phyloP scores from a whole-genome alignment of 1,139 yeast genomes.

The Saccharomyces hybrid region DNA sequence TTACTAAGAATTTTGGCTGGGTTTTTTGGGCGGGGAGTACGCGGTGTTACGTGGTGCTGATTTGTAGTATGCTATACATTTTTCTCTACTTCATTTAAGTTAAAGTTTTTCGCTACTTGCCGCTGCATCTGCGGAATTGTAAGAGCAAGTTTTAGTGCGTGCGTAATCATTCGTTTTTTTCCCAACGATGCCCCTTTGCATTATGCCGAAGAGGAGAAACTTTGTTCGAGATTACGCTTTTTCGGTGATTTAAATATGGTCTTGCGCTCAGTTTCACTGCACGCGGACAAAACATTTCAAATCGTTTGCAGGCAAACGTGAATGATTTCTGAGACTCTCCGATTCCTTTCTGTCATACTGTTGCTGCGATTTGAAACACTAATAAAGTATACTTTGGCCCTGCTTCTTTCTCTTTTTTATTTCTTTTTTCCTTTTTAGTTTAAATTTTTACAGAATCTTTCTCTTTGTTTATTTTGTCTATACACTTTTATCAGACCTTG shows the following conservation, averaged over 20 bases:
- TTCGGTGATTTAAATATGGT: neutral
- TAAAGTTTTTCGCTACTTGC: neutral
- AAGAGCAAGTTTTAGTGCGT: neutral
- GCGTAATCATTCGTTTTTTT: neutral
- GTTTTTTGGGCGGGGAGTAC: neutral
- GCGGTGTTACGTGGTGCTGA: neutral
- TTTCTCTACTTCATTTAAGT: neutral
- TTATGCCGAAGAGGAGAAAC: constrained; percentile 1
- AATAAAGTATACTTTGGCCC: neutral
- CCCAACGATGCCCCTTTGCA: neutral
- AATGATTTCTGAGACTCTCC: neutral
- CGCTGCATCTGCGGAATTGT: constrained; percentile 1
- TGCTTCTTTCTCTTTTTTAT: neutral
- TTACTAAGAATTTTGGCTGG: neutral
- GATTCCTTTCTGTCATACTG: neutral
- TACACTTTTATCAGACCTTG: neutral
- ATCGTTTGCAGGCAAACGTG: neutral
- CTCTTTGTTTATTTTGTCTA: neutral
- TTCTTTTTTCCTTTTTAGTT: neutral
- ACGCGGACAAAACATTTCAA: neutral
- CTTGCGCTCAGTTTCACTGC: neutral
- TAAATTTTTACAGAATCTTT: neutral
- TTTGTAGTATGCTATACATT: neutral
- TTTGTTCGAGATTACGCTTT: neutral
- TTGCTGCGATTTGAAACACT: neutral